Evolutionary conservation across 306 rosid species (phyloP).

Genomic region (Sophora flavescens): DNA sequence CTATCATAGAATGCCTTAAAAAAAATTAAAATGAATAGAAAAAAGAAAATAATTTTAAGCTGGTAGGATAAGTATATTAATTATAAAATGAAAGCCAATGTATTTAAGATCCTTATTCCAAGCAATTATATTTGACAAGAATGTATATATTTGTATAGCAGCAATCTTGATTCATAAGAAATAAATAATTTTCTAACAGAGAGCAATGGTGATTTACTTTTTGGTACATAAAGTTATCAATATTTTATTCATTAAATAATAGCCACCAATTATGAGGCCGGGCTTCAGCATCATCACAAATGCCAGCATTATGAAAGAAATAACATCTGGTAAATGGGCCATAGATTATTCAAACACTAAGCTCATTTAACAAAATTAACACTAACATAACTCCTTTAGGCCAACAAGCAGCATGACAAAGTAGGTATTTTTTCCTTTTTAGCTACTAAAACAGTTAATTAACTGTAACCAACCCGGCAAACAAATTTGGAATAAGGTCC

Average conservation of each 20-base stretch:
- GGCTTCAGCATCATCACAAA: not conserved
- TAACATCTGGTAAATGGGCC: constrained; percentile 1
- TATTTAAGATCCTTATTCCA: not conserved
- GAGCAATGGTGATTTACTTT: constrained; percentile 11
- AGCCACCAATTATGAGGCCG: not conserved
- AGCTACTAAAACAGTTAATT: constrained; percentile 6
- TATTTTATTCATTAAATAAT: not conserved
- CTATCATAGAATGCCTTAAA: not conserved
- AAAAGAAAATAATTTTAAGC: not conserved
- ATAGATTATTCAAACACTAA: constrained; percentile 36
- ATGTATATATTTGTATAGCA: constrained; percentile 15
- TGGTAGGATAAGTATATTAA: not conserved
- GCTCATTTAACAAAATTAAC: constrained; percentile 3
- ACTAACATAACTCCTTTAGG: constrained; percentile 17
- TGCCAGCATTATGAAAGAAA: constrained; percentile 33
- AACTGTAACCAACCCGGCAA: not conserved
- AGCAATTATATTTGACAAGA: constrained; percentile 29
- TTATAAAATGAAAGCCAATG: not conserved
- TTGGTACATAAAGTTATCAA: constrained; percentile 3
- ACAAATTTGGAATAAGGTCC: not conserved
- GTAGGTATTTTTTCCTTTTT: not conserved
- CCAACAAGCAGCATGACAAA: constrained; percentile 30
- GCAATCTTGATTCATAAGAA: constrained; percentile 25
- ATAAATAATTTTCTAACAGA: constrained; percentile 6
- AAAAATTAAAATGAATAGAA: not conserved